These are phyloP conservation scores for Elongisporangium anandrum DNA, from an alignment of 352 stramenopile species.

Conservation along the genomic window DNA sequence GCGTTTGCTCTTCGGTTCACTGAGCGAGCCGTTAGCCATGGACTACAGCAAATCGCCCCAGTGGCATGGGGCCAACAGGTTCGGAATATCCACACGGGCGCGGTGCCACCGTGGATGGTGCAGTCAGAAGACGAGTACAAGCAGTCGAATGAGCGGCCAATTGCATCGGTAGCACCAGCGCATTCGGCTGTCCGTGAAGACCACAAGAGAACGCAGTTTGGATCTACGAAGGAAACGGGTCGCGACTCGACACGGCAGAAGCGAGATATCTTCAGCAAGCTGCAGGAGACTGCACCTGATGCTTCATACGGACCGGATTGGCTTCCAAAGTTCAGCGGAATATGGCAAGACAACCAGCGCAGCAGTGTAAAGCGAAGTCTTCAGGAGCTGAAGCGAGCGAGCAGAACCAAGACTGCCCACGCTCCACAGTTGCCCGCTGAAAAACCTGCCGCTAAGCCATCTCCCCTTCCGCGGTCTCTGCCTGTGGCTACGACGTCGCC, in stretches of 20 bases:
- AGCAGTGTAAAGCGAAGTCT: constrained; percentile 59
- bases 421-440: neutral
- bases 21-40: constrained; percentile 30
- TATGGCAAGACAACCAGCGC: constrained; percentile 70
- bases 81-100: constrained; percentile 60
- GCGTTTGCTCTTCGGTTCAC: constrained; percentile 41
- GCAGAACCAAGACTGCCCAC: constrained; percentile 2
- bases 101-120: constrained; percentile 74
- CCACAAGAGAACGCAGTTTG: constrained; percentile 3
- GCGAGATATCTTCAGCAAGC: constrained; percentile 29
- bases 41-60: constrained; percentile 35
- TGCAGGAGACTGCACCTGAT: constrained; percentile 12
- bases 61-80: constrained; percentile 35
- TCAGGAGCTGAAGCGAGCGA: constrained; percentile 12
- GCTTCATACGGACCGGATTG: constrained; percentile 32
- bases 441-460: neutral
- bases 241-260: neutral
- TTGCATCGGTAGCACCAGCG: neutral
- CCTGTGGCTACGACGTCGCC: neutral
- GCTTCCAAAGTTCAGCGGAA: constrained; percentile 73
- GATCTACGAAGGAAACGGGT: neutral
- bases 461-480: neutral
- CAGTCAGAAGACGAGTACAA: constrained; percentile 68
- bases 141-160: constrained; percentile 34
- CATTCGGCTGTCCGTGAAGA: constrained; percentile 3